Evolutionary conservation across 164 flowering plant species (phyloP), one percentile per base, ranked within the genome.

Genomic region (Magnolia kwangsiensis): DNA sequence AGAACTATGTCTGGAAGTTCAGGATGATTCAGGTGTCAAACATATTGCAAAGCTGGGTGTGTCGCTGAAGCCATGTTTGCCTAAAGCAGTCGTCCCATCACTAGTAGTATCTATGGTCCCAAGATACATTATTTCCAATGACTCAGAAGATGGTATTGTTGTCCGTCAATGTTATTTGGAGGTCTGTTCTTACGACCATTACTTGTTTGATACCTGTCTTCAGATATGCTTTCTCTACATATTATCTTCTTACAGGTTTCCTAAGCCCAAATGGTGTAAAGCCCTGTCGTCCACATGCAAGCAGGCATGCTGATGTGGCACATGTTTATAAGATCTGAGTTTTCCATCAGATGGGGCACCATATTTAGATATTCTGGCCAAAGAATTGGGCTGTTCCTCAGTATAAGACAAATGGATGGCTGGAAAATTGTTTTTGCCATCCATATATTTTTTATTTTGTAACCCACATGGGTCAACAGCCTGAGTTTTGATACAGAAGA

Each of bases 101-200:
- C 92, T 84, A 72, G 74, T 81, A n/a, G 88, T 93, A 70, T 83
- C 87, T 65, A 27, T 96, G 67, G 93, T 82, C 37, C 92, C 98
- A 51, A 83, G 99, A 81, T 88, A 89, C 83, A 78, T 92, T 68
- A 69, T 96, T 20, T 77, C 51, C 71, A 96, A 96, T 84, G 93
- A 89, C 77, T 88, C 99, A 23, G 86, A 85, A 18, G 90, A 86
- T 73, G 75, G 65, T 19, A 85, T 94, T 69, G 75, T 72, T 78
- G 84, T 92, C 78, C 94, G 93, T 8, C 99, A 96, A 81, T 90
- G 89, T 84, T 82, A 83, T 80, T 80, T 88, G 74, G 89, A 92
- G 98, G 99, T 95, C 64, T 77, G 82, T 75, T 77, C 63, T 72
- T 73, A 23, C 37, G 8, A 23, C 27, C 18, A 29, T 8, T 69